Evolutionary conservation across 306 rosid genomes (phyloP), one percentile per base, ranked within the genome.

Genomic region (Cicer arietinum): DNA sequence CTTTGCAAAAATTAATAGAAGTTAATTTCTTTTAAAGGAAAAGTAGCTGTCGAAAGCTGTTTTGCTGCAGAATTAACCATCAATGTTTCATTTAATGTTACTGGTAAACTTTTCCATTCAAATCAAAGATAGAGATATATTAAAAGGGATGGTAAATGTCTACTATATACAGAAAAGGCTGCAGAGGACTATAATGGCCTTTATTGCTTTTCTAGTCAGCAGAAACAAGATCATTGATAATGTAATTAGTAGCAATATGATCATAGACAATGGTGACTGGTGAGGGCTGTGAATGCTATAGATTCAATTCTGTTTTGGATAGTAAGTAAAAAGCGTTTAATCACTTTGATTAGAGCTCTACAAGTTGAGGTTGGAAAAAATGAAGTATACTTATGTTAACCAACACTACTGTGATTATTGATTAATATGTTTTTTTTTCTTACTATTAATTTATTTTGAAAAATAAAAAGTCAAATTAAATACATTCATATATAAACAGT

Each of bases 61-160:
- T 50, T 13, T 16, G 20, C 9, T 57, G 67, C 68, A 54, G 63
- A 46, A 69, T 40, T 40, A 47, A 22, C 46, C 41, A 74, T 67
- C 71, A 47, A 12, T 25, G 58, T 80, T 66, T 73, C 75, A 66
- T 37, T 57, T 45, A 74, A 60, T 41, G 76, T 39, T 41, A 40
- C 43, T 61, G 48, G 63, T 45, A 56, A 43, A 3, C 61, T 72
- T 73, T 73, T 62, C 73, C 43, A 41, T 56, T 79, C 56, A 44
- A 71, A 39, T 59, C 6, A 37, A 46, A 39, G 13, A n/a, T 47
- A 63, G 17, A 46, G 13, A 77, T 1, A 30, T 0, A 3, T 40
- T 41, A 20, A 48, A 45, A 58, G 25, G 25, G 47, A 48, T n/a
- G 61, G 60, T 67, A 2, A 54, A 30, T 66, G 44, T 43, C 7